These are phyloP conservation scores for Lentinus brumalis DNA, from an alignment of 768 basidiomycete genomes.

Conservation along the genomic window DNA sequence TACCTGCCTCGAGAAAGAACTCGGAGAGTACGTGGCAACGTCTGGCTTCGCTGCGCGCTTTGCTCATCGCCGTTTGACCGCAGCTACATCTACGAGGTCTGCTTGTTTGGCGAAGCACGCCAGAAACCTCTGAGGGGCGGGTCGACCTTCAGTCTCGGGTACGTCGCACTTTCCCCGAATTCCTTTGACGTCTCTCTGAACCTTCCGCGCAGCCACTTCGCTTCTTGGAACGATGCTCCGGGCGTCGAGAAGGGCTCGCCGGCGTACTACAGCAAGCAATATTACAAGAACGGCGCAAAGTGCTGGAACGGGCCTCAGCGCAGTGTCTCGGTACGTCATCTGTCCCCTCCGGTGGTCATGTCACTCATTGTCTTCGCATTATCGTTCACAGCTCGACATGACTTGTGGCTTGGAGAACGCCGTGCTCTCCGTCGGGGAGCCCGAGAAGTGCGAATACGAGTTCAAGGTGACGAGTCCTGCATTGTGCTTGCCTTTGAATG, in stretches of 20 bases:
- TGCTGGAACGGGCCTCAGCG: conserved; percentile 98
- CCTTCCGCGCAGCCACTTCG: conserved; percentile 56
- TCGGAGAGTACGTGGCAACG: conserved; percentile 77
- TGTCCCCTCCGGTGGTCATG: neutral
- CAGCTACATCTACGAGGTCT: conserved; percentile 94
- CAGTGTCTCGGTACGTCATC: conserved; percentile 62
- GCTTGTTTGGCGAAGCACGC: conserved; percentile 84
- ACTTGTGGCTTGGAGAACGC: conserved; percentile 86
- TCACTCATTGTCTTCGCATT: neutral
- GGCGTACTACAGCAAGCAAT: conserved; percentile 80
- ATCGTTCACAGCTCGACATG: conserved; percentile 61
- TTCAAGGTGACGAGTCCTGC: conserved; percentile 86
- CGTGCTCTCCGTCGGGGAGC: conserved; percentile 75
- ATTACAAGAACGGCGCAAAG: conserved; percentile 80
- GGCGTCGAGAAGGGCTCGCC: conserved; percentile 59
- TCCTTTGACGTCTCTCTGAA: neutral
- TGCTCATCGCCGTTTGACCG: neutral
- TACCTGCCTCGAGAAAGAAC: conserved; percentile 75
- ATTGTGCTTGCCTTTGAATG: conserved; percentile 63
- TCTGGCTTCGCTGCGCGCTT: neutral
- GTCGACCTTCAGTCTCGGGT: conserved; percentile 81
- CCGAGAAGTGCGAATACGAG: conserved; percentile 96
- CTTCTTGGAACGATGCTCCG: conserved; percentile 73
- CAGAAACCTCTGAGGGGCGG: conserved; percentile 89
- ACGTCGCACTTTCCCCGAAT: conserved; percentile 27